Evolutionary conservation across 495 filamentous ascomycete species (phyloP).

Genomic region (Aspergillus sclerotioniger): DNA sequence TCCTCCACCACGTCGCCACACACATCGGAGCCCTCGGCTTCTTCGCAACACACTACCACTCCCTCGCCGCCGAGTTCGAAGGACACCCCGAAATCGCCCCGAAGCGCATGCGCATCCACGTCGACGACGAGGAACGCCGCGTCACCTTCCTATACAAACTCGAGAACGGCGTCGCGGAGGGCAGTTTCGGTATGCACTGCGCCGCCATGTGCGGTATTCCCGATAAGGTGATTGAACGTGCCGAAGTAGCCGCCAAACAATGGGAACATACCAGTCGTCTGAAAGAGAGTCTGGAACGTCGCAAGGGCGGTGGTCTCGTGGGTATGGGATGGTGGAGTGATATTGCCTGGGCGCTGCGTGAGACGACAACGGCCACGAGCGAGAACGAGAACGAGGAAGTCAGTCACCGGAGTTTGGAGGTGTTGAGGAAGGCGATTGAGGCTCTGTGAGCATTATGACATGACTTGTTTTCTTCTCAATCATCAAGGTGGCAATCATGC

Average conservation of each 20-base stretch:
- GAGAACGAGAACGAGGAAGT: conserved; percentile 43
- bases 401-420: conserved; percentile 58
- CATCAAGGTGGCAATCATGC: not conserved
- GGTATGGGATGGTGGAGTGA: conserved; percentile 91
- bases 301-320: conserved; percentile 71
- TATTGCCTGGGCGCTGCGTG: conserved; percentile 74
- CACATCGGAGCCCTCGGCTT: conserved; percentile 93
- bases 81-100: conserved; percentile 82
- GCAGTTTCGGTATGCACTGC: conserved; percentile 99
- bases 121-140: conserved; percentile 77
- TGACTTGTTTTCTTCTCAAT: conserved; percentile 2
- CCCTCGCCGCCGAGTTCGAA: conserved; percentile 84
- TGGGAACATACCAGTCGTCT: conserved; percentile 94
- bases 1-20: conserved; percentile 90
- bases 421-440: conserved; percentile 75
- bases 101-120: conserved; percentile 88
- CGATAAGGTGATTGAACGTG: conserved; percentile 73
- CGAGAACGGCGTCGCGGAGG: conserved; percentile 92
- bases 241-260: conserved; percentile 84
- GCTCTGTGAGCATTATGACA: conserved; percentile 52
- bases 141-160: conserved; percentile 96
- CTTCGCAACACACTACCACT: conserved; percentile 98
- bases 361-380: conserved; percentile 38
- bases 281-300: conserved; percentile 82
- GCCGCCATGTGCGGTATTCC: conserved; percentile 97